Percentiles rank a stretch among this genome's conserved stretches.
Evolutionary conservation across 345 rosid species (phyloP).

Genomic region (Fremontodendron californicum): DNA sequence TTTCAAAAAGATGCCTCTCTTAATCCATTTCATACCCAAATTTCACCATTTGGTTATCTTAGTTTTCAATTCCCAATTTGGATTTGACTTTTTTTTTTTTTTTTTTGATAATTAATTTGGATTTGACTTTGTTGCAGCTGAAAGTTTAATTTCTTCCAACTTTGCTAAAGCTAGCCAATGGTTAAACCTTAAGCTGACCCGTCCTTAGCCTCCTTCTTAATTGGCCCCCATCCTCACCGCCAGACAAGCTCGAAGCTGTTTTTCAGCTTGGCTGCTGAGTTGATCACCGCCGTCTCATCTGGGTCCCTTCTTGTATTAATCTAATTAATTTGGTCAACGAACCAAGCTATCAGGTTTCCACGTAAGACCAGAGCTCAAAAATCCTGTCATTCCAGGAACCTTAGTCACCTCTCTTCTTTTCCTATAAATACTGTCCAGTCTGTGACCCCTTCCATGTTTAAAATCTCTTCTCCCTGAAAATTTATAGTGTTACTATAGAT

Average conservation of each 20-base stretch:
- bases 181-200: not conserved
- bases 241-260: not conserved
- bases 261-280: not conserved
- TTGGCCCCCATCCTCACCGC: not conserved
- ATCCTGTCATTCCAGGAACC: not conserved
- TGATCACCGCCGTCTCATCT: not conserved
- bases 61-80: not conserved
- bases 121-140: not conserved
- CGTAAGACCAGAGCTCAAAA: not conserved
- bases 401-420: not conserved
- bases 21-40: not conserved
- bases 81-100: no score
- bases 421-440: slow-evolving; percentile 12
- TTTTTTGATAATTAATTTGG: no score
- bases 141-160: not conserved
- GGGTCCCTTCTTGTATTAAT: not conserved
- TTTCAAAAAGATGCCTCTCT: not conserved
- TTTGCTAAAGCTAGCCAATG: not conserved
- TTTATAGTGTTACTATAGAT: not conserved
- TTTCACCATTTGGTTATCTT: not conserved
- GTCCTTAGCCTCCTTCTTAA: not conserved
- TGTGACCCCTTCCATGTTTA: not conserved
- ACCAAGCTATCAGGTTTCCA: not conserved
- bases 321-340: slow-evolving; percentile 1
- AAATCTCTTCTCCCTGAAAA: slow-evolving; percentile 17